Percentiles rank a stretch among this genome's conserved stretches.
These are phyloP conservation scores for Cichorium intybus DNA, from an alignment of 140 eudicot species.

Conservation along the genomic window DNA sequence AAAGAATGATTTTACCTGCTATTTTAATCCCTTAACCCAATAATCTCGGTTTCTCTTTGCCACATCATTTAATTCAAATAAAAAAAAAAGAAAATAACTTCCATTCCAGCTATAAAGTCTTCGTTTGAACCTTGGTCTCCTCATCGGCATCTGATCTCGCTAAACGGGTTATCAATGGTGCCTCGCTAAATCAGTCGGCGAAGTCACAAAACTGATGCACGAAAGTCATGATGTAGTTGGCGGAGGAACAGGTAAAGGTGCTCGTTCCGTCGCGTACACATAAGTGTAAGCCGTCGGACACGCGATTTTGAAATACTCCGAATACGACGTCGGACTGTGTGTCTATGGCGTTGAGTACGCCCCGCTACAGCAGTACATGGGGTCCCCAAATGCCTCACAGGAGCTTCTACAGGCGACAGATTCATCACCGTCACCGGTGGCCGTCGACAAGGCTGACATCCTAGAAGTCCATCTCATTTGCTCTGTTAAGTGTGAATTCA, in stretches of 20 bases:
- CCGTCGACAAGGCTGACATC: conserved; percentile 89
- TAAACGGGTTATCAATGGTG: no score
- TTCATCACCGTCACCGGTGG: conserved; percentile 13
- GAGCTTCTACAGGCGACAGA: conserved; percentile 81
- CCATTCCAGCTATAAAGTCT: no score
- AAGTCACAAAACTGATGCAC: no score
- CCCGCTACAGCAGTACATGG: conserved; percentile 71
- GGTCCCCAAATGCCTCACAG: conserved; percentile 64
- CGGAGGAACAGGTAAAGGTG: conserved; percentile 72
- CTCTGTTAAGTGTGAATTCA: conserved; percentile 79
- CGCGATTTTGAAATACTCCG: conserved; percentile 61
- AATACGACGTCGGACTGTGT: conserved; percentile 62
- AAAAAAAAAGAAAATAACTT: no score
- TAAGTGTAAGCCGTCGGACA: conserved; percentile 88
- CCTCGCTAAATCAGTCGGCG: no score
- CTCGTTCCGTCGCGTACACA: conserved; percentile 79
- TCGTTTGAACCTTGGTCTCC: no score
- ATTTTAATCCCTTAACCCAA: no score
- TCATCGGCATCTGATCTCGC: no score
- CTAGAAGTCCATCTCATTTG: conserved; percentile 70
- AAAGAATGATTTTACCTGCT: no score
- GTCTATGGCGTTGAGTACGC: conserved; percentile 61
- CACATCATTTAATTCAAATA: no score
- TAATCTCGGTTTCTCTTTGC: no score
- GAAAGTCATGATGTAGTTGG: conserved; percentile 62